Evolutionary conservation across 441 rosid genomes (phyloP).

Genomic region (Adansonia grandidieri): DNA sequence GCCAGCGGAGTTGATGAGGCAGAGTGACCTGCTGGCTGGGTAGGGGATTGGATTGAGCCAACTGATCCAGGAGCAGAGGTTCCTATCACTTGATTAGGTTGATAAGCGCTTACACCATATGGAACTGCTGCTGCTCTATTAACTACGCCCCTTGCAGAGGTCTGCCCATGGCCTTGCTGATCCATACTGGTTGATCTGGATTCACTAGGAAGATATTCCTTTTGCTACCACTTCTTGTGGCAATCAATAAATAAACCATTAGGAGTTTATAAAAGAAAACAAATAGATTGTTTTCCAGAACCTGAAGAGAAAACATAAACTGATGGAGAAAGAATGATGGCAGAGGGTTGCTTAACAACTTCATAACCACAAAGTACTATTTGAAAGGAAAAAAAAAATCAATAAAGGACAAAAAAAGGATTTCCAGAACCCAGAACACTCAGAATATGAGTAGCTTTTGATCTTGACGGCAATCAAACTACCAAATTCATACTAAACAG

Average conservation of each 20-base stretch:
- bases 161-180: conserved; percentile 48
- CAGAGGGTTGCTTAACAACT: background rate
- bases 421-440: background rate
- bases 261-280: background rate
- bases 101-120: conserved; percentile 41
- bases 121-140: conserved; percentile 37
- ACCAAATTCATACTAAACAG: background rate
- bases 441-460: background rate
- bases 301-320: background rate
- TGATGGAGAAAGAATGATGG: background rate
- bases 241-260: background rate
- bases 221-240: background rate
- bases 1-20: conserved; percentile 41
- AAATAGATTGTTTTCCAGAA: conserved; percentile 3
- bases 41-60: conserved; percentile 32
- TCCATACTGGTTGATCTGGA: conserved; percentile 35
- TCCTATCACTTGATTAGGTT: conserved; percentile 40
- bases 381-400: background rate
- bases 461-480: background rate
- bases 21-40: conserved; percentile 28
- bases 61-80: conserved; percentile 35
- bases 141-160: conserved; percentile 34
- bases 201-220: background rate
- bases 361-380: background rate
- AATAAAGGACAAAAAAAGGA: background rate